Conservation (phyloP, 164 flowering plant genomes). For the Brasenia schreberi region DNA sequence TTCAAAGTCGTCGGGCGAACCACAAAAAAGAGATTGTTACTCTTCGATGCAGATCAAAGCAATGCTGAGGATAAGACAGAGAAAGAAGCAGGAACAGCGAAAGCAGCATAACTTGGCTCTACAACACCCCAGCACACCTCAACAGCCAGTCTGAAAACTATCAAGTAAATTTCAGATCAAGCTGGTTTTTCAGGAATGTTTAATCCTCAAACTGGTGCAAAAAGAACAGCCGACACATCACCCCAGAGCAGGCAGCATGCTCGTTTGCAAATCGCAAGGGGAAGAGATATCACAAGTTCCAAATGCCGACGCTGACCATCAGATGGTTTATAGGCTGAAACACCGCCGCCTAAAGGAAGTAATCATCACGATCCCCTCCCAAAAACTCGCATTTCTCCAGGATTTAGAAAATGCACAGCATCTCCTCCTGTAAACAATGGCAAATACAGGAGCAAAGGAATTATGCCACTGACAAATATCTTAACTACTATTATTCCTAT, state of each 20-base stretch:
- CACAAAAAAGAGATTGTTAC: no score
- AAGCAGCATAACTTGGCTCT: no score
- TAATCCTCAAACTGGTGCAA: no score
- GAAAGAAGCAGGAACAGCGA: no score
- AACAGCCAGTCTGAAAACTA: background rate
- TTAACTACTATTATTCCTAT: constrained; percentile 20
- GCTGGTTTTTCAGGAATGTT: no score
- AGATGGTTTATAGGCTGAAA: background rate
- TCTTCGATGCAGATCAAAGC: no score
- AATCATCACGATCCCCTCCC: background rate
- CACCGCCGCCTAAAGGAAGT: background rate
- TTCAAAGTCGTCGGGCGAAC: no score
- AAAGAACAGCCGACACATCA: background rate
- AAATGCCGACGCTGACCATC: background rate
- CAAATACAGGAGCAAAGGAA: constrained; percentile 68
- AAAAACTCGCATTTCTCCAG: background rate
- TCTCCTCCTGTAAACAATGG: constrained; percentile 66
- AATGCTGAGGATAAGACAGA: no score
- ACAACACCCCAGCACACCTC: background rate
- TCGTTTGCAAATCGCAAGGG: background rate
- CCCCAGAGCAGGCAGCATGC: background rate
- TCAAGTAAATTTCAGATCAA: no score
- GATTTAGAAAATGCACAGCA: constrained; percentile 13
- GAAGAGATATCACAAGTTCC: background rate
- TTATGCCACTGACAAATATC: constrained; percentile 51